phyloP scores from a whole-genome alignment of 495 filamentous ascomycete species.

The Chaetomium cochliodes region DNA sequence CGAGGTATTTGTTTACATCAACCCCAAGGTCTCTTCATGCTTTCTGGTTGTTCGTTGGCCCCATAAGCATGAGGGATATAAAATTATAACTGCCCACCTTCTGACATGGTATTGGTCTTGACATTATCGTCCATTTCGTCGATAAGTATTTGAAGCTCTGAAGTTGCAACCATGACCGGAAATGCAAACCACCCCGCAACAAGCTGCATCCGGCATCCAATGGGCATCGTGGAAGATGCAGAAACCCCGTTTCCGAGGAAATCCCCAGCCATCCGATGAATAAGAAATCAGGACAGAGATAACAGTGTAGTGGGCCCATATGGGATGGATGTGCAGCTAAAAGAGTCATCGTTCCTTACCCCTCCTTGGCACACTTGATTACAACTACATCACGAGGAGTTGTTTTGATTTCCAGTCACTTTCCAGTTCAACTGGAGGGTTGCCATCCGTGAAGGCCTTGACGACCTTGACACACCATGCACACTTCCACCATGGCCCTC shows the following conservation, averaged over 20 bases:
- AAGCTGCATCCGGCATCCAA: not conserved
- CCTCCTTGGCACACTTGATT: slow-evolving; percentile 1
- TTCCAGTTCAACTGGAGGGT: not conserved
- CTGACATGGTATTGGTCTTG: too few relatives aligned
- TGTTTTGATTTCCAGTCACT: not conserved
- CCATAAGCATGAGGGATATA: too few relatives aligned
- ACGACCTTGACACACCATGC: not conserved
- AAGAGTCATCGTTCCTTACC: not conserved
- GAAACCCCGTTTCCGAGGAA: slow-evolving; percentile 12
- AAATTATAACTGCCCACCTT: too few relatives aligned
- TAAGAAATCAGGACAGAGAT: not conserved
- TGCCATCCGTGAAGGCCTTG: not conserved
- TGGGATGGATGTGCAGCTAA: slow-evolving; percentile 1
- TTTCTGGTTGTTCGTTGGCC: not conserved
- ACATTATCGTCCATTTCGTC: not conserved
- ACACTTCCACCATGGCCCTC: slow-evolving; percentile 1
- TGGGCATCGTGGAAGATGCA: not conserved
- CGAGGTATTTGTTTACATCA: too few relatives aligned
- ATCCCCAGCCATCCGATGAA: not conserved
- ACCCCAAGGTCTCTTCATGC: too few relatives aligned
- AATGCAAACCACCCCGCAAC: not conserved
- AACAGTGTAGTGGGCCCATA: not conserved
- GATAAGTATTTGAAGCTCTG: not conserved
- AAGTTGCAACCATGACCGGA: not conserved
- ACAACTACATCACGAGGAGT: not conserved